These are phyloP conservation scores for Termitomyces sp. DNA, from an alignment of 768 basidiomycete species.

Conservation along the genomic window DNA sequence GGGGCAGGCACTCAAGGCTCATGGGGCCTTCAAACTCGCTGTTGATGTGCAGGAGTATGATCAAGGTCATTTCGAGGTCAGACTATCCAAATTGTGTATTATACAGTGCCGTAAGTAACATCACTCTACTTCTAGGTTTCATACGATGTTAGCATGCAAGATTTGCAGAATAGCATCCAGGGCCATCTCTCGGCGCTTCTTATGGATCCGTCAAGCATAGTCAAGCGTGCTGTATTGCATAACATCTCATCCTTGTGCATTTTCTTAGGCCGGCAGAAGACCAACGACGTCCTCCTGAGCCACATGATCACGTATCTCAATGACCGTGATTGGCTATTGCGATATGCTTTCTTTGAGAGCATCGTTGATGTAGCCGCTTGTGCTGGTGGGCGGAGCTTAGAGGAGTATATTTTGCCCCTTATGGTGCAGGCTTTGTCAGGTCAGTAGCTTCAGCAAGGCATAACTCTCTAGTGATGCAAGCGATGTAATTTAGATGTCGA, in stretches of 20 bases:
- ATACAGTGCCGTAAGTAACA: neutral
- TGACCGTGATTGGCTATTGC: slow-evolving; percentile 88
- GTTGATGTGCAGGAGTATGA: slow-evolving; percentile 71
- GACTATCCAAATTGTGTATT: slow-evolving; percentile 7
- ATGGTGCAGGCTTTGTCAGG: slow-evolving; percentile 96
- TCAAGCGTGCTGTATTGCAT: slow-evolving; percentile 86
- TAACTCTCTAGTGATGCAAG: neutral
- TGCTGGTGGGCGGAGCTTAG: slow-evolving; percentile 86
- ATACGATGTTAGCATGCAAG: slow-evolving; percentile 83
- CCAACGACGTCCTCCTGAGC: slow-evolving; percentile 92
- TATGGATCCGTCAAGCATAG: slow-evolving; percentile 83
- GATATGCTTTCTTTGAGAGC: slow-evolving; percentile 92
- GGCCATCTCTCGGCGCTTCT: slow-evolving; percentile 85
- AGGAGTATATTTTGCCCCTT: slow-evolving; percentile 95
- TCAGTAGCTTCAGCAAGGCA: slow-evolving; percentile 26
- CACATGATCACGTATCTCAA: slow-evolving; percentile 83
- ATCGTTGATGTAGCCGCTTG: slow-evolving; percentile 95
- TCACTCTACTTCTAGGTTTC: slow-evolving; percentile 59
- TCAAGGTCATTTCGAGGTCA: slow-evolving; percentile 76
- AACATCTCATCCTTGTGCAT: slow-evolving; percentile 88
- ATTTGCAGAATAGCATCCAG: slow-evolving; percentile 81
- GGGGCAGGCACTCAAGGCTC: slow-evolving; percentile 85
- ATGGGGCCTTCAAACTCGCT: slow-evolving; percentile 65
- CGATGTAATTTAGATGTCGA: slow-evolving; percentile 68
- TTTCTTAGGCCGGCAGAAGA: slow-evolving; percentile 89